Evolutionary conservation across 768 basidiomycete species (phyloP).

Genomic region (Leccinellum luteum): DNA sequence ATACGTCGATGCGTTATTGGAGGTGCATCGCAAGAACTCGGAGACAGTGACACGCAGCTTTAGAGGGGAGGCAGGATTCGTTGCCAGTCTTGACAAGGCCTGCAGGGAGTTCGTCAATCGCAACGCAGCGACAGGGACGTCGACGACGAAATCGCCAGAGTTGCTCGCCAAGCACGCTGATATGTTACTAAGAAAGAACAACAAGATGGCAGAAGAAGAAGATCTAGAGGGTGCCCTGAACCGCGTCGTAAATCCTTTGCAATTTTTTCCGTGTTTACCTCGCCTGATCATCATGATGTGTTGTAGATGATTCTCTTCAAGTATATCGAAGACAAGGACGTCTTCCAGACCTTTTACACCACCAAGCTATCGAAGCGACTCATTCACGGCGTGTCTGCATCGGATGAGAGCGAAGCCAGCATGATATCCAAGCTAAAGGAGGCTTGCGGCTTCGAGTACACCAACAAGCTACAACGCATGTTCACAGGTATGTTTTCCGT

Average conservation of each 20-base stretch:
- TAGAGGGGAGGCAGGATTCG: constrained; percentile 89
- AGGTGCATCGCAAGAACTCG: constrained; percentile 89
- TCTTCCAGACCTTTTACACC: constrained; percentile 97
- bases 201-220: constrained; percentile 82
- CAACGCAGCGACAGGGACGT: constrained; percentile 86
- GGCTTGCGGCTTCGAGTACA: constrained; percentile 95
- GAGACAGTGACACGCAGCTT: constrained; percentile 88
- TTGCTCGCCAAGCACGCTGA: constrained; percentile 91
- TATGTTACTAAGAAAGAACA: constrained; percentile 85
- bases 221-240: constrained; percentile 88
- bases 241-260: constrained; percentile 65
- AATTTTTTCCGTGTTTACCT: neutral
- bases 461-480: constrained; percentile 94
- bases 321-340: constrained; percentile 98
- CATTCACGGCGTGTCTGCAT: constrained; percentile 86
- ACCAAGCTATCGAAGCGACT: constrained; percentile 92
- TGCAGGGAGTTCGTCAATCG: constrained; percentile 94
- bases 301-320: constrained; percentile 94
- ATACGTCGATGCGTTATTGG: constrained; percentile 89
- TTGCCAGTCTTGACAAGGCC: constrained; percentile 90
- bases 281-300: constrained; percentile 1
- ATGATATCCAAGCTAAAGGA: constrained; percentile 99
- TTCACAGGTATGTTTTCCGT: constrained; percentile 68
- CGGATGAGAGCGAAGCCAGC: constrained; percentile 93
- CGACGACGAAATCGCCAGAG: constrained; percentile 85